Evolutionary conservation across 2,329 filamentous ascomycete species (phyloP), one percentile per base, ranked within the genome.

Genomic region (Gaeumannomyces sp.): DNA sequence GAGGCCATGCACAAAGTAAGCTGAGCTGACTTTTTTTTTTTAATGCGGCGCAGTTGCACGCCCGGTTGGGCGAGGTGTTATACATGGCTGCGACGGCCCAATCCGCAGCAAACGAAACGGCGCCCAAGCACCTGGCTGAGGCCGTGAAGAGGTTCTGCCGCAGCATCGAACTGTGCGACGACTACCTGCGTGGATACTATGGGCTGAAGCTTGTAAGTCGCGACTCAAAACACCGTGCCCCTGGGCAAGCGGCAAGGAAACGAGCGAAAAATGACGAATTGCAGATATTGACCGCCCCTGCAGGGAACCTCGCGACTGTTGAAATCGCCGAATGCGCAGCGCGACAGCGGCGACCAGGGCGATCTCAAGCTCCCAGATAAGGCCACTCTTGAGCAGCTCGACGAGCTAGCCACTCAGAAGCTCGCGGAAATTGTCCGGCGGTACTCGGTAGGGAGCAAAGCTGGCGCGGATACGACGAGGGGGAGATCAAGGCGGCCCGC

Each of bases 111-210:
- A 78, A 79, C 10, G 75, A 73, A 5, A 75, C 78, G 33, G 72
- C 78, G 3, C 28, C 31, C 10, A 83, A 83, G 73, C 80, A 85
- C 70, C 79, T 95, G 64, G 81, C 84, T 59, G 90, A 93, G 73
- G 88, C 92, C 6, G 76, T 97, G 64, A 91, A 92, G 73, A 87
- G 93, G 69, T 98, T 96, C 77, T 91, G 90, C 74, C 86, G 95
- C 71, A 95, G 93, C 72, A 86, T 98, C 69, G 95, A 99, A 78
- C 84, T 99, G 63, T 98, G 95, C 73, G 91, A 97, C 71, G 88
- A 93, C 73, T 98, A 97, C 74, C 77, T 98, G 67, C 87, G 95
- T 67, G 95, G 93, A 1, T 96, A 93, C 75, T 98, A 97, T 76
- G 95, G 95, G 8, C 79, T 99, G 66, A 95, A 94, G 75, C 76